Base-by-base conservation (phyloP, 768 basidiomycete genomes). In the Leccinellum luteum region DNA sequence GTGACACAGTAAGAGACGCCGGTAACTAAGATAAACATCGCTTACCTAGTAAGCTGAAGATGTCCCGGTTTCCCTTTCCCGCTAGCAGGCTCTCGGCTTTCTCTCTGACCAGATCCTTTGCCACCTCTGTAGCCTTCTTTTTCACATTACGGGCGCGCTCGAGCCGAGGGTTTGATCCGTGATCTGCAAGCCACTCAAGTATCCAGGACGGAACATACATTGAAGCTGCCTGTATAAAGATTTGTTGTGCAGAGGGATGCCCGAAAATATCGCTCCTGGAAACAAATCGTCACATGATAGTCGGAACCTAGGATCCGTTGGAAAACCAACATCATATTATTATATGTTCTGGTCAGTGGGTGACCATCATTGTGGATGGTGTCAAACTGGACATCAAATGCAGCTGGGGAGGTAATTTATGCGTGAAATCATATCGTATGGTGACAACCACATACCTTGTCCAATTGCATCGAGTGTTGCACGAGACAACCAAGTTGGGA, bases 371-470 rank as follows among this genome's bases (percentile, higher is more conserved):
- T 47, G 14, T 59, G 13, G 31, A 65, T 6, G 14, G 56, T 38
- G 3, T 73, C 74, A 38, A 83, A 82, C 27, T 73, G 73, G 60
- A 82, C 76, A 54, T 81, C 81, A 58, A 83, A 83, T 41, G 79
- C 80, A 51, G 77, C 81, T 72, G 30, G 21, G 27, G 28, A 28
- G 21, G 19, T 19, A 30, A 21, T 15, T 55, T 14, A 41, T 23
- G 2, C 1, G n/a, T 44, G 13, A 12, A n/a, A 50, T 21, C 4
- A 10, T 51, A 32, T 21, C 13, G 32, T 14, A 19, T 34, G 21
- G 21, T 4, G 44, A 30, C 3, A 15, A 1, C 7, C 28, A 34
- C 53, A 8, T 66, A 79, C 81, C 79, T 66, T 76, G 72, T 8
- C 80, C 82, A 54, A 83, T 78, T 14, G 79, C 76, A 68, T 51